phyloP scores from a whole-genome alignment of 2,329 filamentous ascomycete species.

The Alternaria sp. region DNA sequence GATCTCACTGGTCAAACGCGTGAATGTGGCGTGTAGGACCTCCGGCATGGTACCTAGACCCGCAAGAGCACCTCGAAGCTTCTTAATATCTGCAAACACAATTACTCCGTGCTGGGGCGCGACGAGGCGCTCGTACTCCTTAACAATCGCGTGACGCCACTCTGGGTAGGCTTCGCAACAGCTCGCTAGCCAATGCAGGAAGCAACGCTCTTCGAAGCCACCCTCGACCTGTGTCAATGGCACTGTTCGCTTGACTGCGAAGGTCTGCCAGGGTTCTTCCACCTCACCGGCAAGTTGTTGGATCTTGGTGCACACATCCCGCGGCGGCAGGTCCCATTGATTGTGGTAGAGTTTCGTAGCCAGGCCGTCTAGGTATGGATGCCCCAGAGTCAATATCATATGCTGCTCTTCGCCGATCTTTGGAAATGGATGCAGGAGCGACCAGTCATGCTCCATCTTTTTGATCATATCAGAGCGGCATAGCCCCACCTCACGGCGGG shows the following conservation, averaged over 20 bases:
- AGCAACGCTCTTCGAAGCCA: not conserved
- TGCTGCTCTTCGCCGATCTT: slow-evolving; percentile 1
- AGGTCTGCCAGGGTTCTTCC: slow-evolving; percentile 22
- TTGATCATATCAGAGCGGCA: slow-evolving; percentile 3
- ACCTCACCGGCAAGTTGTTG: slow-evolving; percentile 12
- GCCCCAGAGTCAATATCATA: slow-evolving; percentile 19
- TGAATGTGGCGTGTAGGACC: slow-evolving; percentile 7
- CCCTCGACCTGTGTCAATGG: not conserved
- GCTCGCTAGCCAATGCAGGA: slow-evolving; percentile 16
- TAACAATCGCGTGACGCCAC: slow-evolving; percentile 9
- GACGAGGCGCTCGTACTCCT: slow-evolving; percentile 3
- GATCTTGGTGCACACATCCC: slow-evolving; percentile 17
- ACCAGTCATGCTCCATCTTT: slow-evolving; percentile 6
- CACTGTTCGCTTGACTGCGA: slow-evolving; percentile 7
- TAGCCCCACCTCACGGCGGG: not conserved
- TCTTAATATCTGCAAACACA: not conserved
- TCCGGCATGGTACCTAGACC: slow-evolving; percentile 4
- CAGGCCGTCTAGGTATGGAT: slow-evolving; percentile 19
- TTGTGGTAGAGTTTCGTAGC: slow-evolving; percentile 5
- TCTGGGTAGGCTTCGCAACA: slow-evolving; percentile 15
- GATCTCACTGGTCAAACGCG: not conserved
- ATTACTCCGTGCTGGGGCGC: not conserved
- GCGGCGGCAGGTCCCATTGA: slow-evolving; percentile 10
- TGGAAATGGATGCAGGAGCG: not conserved
- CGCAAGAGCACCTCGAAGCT: slow-evolving; percentile 9